Evolutionary conservation across 371 early-diverging fungal species (phyloP).

Genomic region (Rhizomucor pusillus): DNA sequence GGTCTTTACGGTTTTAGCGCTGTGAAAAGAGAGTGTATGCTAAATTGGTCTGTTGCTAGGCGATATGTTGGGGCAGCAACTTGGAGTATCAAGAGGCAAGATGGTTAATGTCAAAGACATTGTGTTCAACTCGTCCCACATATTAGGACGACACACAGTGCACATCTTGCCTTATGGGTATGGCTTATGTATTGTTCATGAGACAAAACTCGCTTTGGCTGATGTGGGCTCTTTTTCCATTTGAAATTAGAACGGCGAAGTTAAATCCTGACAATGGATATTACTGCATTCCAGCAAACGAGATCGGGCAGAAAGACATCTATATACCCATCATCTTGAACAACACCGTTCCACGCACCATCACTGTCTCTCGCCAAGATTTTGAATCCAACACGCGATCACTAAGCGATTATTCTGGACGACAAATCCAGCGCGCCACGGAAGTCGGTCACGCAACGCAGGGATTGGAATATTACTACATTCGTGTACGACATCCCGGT

Average conservation of each 20-base stretch:
- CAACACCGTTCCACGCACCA: conserved; percentile 42
- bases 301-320: conserved; percentile 31
- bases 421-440: conserved; percentile 37
- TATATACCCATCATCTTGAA: conserved; percentile 47
- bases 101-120: conserved; percentile 43
- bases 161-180: conserved; percentile 53
- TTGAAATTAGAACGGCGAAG: conserved; percentile 50
- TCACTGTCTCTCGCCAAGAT: conserved; percentile 39
- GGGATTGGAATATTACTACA: conserved; percentile 38
- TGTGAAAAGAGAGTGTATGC: neutral
- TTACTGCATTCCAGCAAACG: conserved; percentile 36
- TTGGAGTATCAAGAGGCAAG: conserved; percentile 37
- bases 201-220: no score
- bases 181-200: no score
- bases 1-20: neutral
- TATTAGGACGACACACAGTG: conserved; percentile 48
- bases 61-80: conserved; percentile 31
- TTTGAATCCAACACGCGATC: conserved; percentile 28
- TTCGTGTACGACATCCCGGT: conserved; percentile 35
- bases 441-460: conserved; percentile 36
- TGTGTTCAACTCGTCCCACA: conserved; percentile 37
- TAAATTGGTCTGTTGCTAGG: conserved; percentile 12
- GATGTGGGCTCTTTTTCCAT: no score
- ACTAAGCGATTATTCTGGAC: conserved; percentile 17
- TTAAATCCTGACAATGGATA: conserved; percentile 42